phyloP scores from a whole-genome alignment of 345 rosid genomes.

The Gossypium bickii region DNA sequence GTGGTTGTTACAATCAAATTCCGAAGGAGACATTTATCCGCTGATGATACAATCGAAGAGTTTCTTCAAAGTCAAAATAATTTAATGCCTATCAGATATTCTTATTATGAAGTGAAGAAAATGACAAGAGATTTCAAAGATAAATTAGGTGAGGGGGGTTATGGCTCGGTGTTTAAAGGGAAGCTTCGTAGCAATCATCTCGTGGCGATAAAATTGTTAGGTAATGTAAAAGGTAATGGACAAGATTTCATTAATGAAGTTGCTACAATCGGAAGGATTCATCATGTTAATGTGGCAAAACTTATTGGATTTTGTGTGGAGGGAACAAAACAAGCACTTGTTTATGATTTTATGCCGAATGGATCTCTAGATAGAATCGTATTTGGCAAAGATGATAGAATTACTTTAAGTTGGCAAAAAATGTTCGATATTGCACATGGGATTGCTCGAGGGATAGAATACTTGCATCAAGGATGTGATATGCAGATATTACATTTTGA shows the following conservation, averaged over 20 bases:
- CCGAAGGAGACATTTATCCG: conserved; percentile 14
- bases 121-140: not conserved
- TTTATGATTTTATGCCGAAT: conserved; percentile 26
- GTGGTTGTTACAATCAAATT: not conserved
- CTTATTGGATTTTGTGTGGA: conserved; percentile 23
- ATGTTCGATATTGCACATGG: conserved; percentile 12
- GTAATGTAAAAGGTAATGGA: not conserved
- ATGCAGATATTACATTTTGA: conserved; percentile 22
- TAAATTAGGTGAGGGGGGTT: conserved; percentile 11
- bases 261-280: conserved; percentile 27
- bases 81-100: conserved; percentile 19
- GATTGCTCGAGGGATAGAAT: conserved; percentile 22
- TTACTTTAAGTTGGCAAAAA: conserved; percentile 15
- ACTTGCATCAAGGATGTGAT: conserved; percentile 18
- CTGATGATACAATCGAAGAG: conserved; percentile 7
- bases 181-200: not conserved
- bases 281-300: conserved; percentile 28
- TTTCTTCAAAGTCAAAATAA: conserved; percentile 12
- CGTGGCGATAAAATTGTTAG: conserved; percentile 3
- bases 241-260: conserved; percentile 16
- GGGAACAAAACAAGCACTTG: conserved; percentile 22
- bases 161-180: not conserved
- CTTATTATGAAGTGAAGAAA: not conserved
- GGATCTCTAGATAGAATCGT: conserved; percentile 27
- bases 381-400: not conserved